Evolutionary conservation across 2,329 filamentous ascomycete genomes (phyloP).

Genomic region (Lecanicillium sp.): DNA sequence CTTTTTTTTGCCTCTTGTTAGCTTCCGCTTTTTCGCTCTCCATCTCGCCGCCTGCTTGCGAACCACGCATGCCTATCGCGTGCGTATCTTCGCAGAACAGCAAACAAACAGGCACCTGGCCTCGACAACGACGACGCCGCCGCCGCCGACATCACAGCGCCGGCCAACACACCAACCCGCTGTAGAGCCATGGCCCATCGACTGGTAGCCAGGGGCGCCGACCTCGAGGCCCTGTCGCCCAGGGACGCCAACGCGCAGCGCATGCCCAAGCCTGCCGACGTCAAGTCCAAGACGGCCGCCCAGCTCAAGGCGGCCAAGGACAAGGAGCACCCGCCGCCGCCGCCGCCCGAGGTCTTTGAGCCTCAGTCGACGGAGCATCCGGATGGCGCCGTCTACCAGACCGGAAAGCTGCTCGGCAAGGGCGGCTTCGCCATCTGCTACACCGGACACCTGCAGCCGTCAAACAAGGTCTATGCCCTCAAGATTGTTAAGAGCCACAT

Average conservation of each 20-base stretch:
- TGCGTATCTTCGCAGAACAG: too few species aligned
- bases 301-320: constrained; percentile 53
- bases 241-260: constrained; percentile 58
- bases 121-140: not conserved
- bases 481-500: constrained; percentile 82
- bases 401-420: constrained; percentile 69
- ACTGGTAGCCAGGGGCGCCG: constrained; percentile 44
- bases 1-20: not conserved
- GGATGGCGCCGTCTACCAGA: constrained; percentile 66
- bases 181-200: constrained; percentile 39
- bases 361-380: constrained; percentile 63
- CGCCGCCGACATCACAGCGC: not conserved
- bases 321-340: constrained; percentile 61
- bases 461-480: constrained; percentile 63
- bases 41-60: not conserved
- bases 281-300: constrained; percentile 46
- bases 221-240: constrained; percentile 59
- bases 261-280: constrained; percentile 40
- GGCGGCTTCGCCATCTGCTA: constrained; percentile 81
- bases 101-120: not conserved
- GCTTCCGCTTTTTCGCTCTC: not conserved
- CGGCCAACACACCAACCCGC: too few species aligned
- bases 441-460: constrained; percentile 60
- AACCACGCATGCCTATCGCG: too few species aligned
- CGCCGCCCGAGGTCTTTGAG: constrained; percentile 54